phyloP scores from a whole-genome alignment of 2,329 filamentous ascomycete genomes.

The Xylariaceae sp. region DNA sequence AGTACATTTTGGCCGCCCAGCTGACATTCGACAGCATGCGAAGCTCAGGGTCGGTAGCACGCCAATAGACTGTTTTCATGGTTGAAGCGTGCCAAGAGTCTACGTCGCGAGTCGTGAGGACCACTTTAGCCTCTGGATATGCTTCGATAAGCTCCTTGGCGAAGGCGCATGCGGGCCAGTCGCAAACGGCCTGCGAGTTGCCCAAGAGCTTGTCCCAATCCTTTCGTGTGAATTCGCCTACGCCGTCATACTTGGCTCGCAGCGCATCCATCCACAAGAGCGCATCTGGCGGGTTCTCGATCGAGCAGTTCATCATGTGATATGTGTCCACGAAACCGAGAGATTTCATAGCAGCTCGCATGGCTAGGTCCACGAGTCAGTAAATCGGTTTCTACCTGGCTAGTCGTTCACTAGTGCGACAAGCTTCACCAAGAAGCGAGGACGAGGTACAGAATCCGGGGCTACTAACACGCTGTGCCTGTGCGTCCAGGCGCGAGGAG shows the following conservation, averaged over 20 bases:
- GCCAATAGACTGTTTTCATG: constrained; percentile 66
- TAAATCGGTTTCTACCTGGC: too few relatives aligned
- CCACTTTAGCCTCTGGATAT: constrained; percentile 69
- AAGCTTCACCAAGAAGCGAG: neutral
- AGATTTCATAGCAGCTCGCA: constrained; percentile 61
- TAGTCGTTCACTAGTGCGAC: constrained; percentile 1
- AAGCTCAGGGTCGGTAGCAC: constrained; percentile 60
- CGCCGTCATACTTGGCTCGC: constrained; percentile 52
- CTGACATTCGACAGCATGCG: constrained; percentile 51
- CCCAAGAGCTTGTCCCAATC: constrained; percentile 68
- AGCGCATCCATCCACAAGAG: constrained; percentile 69
- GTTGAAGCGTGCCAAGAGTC: constrained; percentile 60
- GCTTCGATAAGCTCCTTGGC: constrained; percentile 66
- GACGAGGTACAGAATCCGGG: neutral
- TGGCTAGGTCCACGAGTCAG: constrained; percentile 38
- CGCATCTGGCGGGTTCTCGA: constrained; percentile 64
- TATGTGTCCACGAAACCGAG: constrained; percentile 67
- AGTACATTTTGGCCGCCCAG: constrained; percentile 65
- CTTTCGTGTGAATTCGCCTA: constrained; percentile 59
- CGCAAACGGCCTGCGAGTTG: constrained; percentile 63
- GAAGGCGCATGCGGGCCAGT: constrained; percentile 66
- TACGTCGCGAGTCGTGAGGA: constrained; percentile 63
- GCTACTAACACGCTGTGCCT: constrained; percentile 61
- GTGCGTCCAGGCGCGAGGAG: constrained; percentile 67
- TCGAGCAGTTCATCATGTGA: constrained; percentile 68